Percentiles rank a stretch among this genome's conserved stretches.
Evolutionary conservation across 192 early-diverging fungal genomes (phyloP).

Genomic region (Paraglomus occultum): DNA sequence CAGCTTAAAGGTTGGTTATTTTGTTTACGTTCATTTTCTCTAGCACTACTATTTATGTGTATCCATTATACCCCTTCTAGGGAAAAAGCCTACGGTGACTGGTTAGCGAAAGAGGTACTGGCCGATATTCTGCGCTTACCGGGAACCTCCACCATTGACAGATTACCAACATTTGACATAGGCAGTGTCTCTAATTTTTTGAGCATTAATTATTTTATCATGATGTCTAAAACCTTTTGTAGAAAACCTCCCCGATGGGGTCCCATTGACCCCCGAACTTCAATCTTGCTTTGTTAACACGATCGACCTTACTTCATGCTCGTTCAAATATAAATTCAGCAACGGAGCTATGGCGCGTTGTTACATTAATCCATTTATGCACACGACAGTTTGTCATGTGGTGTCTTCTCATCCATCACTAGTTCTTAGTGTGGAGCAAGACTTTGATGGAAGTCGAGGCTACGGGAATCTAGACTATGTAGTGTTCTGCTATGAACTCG

Average conservation of each 20-base stretch:
- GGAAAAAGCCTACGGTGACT: conserved; percentile 25
- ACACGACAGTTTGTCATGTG: conserved; percentile 4
- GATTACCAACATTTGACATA: conserved; percentile 9
- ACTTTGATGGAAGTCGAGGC: conserved; percentile 19
- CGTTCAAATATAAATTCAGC: conserved; percentile 9
- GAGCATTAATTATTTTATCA: no score
- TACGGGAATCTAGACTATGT: conserved; percentile 29
- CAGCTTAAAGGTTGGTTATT: not conserved
- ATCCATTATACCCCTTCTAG: not conserved
- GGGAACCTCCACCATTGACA: not conserved
- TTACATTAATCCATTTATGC: conserved; percentile 20
- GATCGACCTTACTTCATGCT: not conserved
- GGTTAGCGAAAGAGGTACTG: conserved; percentile 19
- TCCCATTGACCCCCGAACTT: not conserved
- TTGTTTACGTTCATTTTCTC: no score
- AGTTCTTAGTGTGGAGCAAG: conserved; percentile 16
- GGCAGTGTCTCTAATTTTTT: not conserved
- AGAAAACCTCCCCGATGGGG: no score
- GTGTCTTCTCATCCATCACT: not conserved
- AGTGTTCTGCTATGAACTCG: conserved; percentile 4
- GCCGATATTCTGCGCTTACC: conserved; percentile 1
- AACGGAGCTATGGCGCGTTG: conserved; percentile 19
- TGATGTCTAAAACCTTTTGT: no score
- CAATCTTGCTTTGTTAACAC: not conserved
- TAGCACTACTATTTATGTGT: no score